Percentiles rank a stretch among this genome's conserved stretches.
Evolutionary conservation across 495 filamentous ascomycete genomes (phyloP).

Genomic region (Podospora tetraspora): DNA sequence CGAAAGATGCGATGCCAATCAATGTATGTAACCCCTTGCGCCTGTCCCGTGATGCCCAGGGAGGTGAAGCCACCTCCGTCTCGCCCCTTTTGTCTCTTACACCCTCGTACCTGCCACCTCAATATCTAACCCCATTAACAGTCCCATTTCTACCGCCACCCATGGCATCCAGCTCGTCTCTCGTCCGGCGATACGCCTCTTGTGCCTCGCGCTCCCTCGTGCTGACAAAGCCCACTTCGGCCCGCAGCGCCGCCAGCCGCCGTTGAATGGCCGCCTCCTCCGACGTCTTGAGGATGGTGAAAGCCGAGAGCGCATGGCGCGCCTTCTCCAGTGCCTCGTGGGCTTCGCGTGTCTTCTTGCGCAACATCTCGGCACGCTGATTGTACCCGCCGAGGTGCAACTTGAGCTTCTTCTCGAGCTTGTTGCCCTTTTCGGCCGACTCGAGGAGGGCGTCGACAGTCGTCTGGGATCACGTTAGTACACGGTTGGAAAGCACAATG

Average conservation of each 20-base stretch:
- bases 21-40: background rate
- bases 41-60: background rate
- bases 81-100: background rate
- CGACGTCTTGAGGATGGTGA: constrained; percentile 66
- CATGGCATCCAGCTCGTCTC: constrained; percentile 71
- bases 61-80: background rate
- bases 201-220: constrained; percentile 86
- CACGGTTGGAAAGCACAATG: too few relatives aligned
- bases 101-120: background rate
- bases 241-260: constrained; percentile 68
- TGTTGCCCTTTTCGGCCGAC: constrained; percentile 72
- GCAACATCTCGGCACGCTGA: constrained; percentile 73
- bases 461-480: constrained; percentile 48
- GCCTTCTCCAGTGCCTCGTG: constrained; percentile 70
- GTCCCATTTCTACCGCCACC: constrained; percentile 7
- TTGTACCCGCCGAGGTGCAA: constrained; percentile 87
- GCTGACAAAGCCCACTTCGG: constrained; percentile 78
- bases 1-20: background rate
- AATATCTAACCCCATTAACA: constrained; percentile 7
- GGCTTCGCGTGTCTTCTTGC: constrained; percentile 75
- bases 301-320: constrained; percentile 64
- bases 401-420: constrained; percentile 88
- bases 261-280: constrained; percentile 70
- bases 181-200: constrained; percentile 69
- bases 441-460: constrained; percentile 64